Base-by-base conservation (phyloP, 2,329 filamentous ascomycete genomes). In the Ceratocystis colombiana region DNA sequence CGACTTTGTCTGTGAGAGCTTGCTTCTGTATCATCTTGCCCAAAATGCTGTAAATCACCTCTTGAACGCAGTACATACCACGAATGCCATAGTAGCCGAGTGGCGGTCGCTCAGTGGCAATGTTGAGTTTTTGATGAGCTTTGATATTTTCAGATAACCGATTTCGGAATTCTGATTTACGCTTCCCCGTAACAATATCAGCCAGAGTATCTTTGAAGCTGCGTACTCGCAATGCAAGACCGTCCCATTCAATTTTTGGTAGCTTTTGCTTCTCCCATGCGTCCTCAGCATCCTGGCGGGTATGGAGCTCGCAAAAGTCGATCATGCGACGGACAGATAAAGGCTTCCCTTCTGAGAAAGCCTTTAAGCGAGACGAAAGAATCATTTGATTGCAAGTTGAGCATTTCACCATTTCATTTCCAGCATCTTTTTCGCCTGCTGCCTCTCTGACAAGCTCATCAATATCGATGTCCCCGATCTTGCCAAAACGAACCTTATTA, bases 51-150 rank as follows among this genome's bases (percentile, higher is more conserved):
- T 88, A 84, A 46, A 91, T 81, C 65, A 81, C 82, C 71, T 89
- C 86, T 57, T 84, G 88, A 81, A 96, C 89, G 64, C 82, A 76
- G 62, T 83, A 83, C 64, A 88, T 79, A 1, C 91, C 91, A 22
- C 86, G 82, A 2, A 86, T 82, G 1, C 91, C 91, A 75, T 96
- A 96, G 75, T 96, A 96, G 0, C 91, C 91, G 8, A 88, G 88
- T 2, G 82, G 78, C 80, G 62, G 81, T 76, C 63, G 79, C 84
- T 68, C 83, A 81, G 64, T 37, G 2, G 83, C 77, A 66, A 88
- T 76, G 30, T 82, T 87, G 64, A 83, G 80, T 37, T 82, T 82
- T 71, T 81, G 79, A 12, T 86, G 86, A 1, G 77, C 74, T 66
- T 80, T 79, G 55, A 88, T 77, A 12, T 77, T 80, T 2, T 79